Evolutionary conservation across 306 rosid species (phyloP), one percentile per base, ranked within the genome.

Genomic region (Mucuna pruriens): DNA sequence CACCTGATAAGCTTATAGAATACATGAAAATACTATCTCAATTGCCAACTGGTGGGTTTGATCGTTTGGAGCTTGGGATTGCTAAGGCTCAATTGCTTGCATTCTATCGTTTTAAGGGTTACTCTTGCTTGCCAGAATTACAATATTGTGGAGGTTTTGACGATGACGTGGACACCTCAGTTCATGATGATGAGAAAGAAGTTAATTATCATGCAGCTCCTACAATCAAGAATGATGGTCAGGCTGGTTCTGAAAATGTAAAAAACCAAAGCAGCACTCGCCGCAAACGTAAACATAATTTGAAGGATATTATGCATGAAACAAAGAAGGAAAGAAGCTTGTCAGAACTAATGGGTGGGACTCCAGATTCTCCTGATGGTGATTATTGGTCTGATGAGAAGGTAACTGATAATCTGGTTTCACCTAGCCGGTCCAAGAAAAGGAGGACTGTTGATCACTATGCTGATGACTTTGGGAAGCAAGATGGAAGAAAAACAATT

Each of bases 71-170:
- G 74, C 90, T 91, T 75, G 92, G 61, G 77, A 80, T 90, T 61
- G 97, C 98, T 25, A 93, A 87, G 91, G 97, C 98, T 77, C 99
- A 91, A 84, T 74, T 95, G 88, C 82, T 84, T 69, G 89, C 98
- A 76, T 91, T 90, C 79, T 70, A 83, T 78, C 96, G 91, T 46
- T 82, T 92, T 26, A 90, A 86, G 86, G 99, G 99, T 76, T 90
- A 84, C 81, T 55, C 84, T 75, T 79, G 87, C 86, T 87, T 95
- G 88, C 90, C 99, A 25, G 95, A 93, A 83, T 78, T 95, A 75
- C 92, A 90, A 71, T 52, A 82, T 87, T 88, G 87, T 81, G 97
- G 87, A 84, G 87, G 79, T 19, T 80, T 87, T 90, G 98, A 89
- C 46, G 80, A 81, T 80, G 90, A 91, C 44, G 55, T 15, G 26